Conservation (phyloP, 768 basidiomycete genomes). For the Leucogyrophana mollusca region DNA sequence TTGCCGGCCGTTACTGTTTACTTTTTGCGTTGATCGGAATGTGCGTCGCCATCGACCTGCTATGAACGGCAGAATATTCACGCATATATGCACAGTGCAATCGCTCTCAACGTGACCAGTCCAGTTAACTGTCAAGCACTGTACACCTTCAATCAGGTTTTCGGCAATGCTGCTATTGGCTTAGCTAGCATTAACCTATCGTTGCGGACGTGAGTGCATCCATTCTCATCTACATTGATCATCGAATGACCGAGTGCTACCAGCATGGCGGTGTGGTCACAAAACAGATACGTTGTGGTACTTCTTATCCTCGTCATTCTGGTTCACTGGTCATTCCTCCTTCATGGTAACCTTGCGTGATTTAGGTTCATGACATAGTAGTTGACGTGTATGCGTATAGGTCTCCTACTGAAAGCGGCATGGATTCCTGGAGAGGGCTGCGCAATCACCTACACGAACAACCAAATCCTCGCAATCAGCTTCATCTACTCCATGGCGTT, state of each 20-base stretch:
- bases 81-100: constrained; percentile 36
- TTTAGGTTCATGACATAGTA: too few relatives aligned
- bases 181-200: constrained; percentile 72
- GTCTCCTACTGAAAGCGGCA: constrained; percentile 56
- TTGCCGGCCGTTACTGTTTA: constrained; percentile 64
- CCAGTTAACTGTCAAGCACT: constrained; percentile 64
- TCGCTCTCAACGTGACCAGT: constrained; percentile 58
- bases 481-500: constrained; percentile 78
- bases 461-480: constrained; percentile 55
- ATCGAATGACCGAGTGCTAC: constrained; percentile 5
- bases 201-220: constrained; percentile 54
- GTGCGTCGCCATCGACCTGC: constrained; percentile 37
- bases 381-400: constrained; percentile 26
- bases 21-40: constrained; percentile 68
- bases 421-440: constrained; percentile 53
- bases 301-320: constrained; percentile 57
- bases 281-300: constrained; percentile 49
- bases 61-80: neutral
- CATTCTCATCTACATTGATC: neutral
- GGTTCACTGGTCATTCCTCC: constrained; percentile 69
- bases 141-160: constrained; percentile 66
- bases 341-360: constrained; percentile 57
- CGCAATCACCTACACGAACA: constrained; percentile 58
- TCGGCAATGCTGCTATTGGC: constrained; percentile 67
- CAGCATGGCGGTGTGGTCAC: constrained; percentile 73